Base-by-base conservation (phyloP, 208 protist genomes). In the Wallacemonas rigidus region DNA sequence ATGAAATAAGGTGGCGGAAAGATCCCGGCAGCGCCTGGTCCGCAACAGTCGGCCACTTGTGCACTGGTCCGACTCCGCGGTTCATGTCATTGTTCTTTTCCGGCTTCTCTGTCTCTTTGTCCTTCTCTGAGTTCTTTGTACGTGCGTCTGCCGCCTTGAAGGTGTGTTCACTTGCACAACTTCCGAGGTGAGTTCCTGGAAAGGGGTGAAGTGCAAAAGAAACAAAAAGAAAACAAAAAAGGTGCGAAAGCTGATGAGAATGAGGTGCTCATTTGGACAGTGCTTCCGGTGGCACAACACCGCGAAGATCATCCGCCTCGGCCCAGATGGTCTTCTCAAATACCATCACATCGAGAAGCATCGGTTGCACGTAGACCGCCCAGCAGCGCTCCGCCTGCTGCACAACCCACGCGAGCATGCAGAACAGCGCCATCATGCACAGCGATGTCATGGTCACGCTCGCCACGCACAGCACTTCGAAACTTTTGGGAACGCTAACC, bases 241-340 rank as follows among this genome's bases (percentile, higher is more conserved):
- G 26, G 26, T 26, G 26, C 26, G 26, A 26, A 26, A 26, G 26
- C 26, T 26, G 26, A 26, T 26, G 26, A 26, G 26, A 26, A 0
- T 26, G 26, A 26, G 26, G 26, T 26, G 26, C 58, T 41, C 36
- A 62, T 14, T 15, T 56, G 50, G 47, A 64, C 12, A 76, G 55
- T 40, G 39, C 35, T 51, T 56, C 57, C 15, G 76, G 73, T 36
- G 68, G 63, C 5, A 77, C 62, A 47, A 86, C 82, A 57, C 79
- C 72, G 17, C 89, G 71, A n/a, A 87, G 78, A 60, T 93, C 88
- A 14, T 83, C 70, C 9, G 76, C 74, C 17, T 55, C 60, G 17
- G 68, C 64, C 89, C 89, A 94, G 44, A 76, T 57, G 2, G 36
- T 44, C 15, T 54, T 71, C 41, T 83, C 77, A 7, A 89, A 57